phyloP scores from a whole-genome alignment of 495 filamentous ascomycete genomes.

The Geoglossum glabrum region DNA sequence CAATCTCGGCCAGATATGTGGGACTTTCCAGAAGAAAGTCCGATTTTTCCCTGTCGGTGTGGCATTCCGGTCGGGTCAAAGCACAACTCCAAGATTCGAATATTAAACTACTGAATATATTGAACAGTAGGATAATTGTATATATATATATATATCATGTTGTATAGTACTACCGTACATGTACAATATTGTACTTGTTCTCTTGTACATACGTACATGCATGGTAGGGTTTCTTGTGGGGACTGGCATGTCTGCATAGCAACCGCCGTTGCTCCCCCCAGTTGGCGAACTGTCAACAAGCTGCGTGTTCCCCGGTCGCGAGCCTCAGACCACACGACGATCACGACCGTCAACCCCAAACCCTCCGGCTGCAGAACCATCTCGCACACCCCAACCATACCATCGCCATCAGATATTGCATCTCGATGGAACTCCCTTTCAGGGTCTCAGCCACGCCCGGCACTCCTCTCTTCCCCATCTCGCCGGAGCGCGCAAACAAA shows the following conservation, averaged over 20 bases:
- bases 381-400: not conserved
- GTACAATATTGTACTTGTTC: too few species aligned
- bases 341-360: not conserved
- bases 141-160: too few species aligned
- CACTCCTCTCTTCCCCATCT: slow-evolving; percentile 46
- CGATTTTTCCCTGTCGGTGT: too few species aligned
- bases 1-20: too few species aligned
- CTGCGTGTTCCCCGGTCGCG: not conserved
- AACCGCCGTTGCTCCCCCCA: not conserved
- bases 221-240: too few species aligned
- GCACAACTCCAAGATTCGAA: too few species aligned
- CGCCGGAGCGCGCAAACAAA: slow-evolving; percentile 65
- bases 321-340: not conserved
- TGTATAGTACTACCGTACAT: too few species aligned
- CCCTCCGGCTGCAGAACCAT: not conserved
- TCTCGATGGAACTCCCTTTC: slow-evolving; percentile 7
- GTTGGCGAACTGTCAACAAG: not conserved
- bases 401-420: not conserved
- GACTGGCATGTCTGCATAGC: not conserved
- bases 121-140: too few species aligned
- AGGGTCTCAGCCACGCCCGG: slow-evolving; percentile 31
- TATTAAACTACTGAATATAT: too few species aligned
- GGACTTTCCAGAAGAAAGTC: too few species aligned
- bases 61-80: too few species aligned
- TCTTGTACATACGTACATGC: too few species aligned